These are phyloP conservation scores for Camellia granthamiana DNA, from an alignment of 148 eudicot species.

Conservation along the genomic window DNA sequence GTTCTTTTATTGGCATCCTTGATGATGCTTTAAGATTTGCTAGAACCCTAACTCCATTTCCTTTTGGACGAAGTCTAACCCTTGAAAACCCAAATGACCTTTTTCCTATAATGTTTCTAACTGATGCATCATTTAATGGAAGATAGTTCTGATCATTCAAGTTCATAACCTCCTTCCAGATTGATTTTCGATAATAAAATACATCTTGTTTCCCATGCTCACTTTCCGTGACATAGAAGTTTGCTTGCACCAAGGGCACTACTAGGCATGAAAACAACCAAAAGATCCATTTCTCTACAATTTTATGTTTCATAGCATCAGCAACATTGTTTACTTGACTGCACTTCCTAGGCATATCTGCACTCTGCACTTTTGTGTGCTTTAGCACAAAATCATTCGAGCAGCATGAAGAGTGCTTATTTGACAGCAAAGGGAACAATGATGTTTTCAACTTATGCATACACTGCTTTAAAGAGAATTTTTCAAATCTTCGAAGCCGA, in stretches of 20 bases:
- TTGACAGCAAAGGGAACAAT: slow-evolving; percentile 54
- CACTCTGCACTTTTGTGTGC: slow-evolving; percentile 7
- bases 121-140: slow-evolving; percentile 33
- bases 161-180: slow-evolving; percentile 55
- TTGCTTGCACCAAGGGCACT: slow-evolving; percentile 66
- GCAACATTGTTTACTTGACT: slow-evolving; percentile 10
- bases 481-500: slow-evolving; percentile 62
- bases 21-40: slow-evolving; percentile 76
- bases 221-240: slow-evolving; percentile 88
- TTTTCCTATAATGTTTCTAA: slow-evolving; percentile 35
- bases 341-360: neutral
- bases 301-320: slow-evolving; percentile 31
- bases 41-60: slow-evolving; percentile 58
- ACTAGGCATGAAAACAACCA: slow-evolving; percentile 70
- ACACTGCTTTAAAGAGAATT: slow-evolving; percentile 61
- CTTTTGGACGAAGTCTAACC: slow-evolving; percentile 78
- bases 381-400: slow-evolving; percentile 17
- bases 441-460: slow-evolving; percentile 56
- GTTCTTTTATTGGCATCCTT: slow-evolving; percentile 25
- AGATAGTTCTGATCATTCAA: slow-evolving; percentile 44
- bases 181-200: slow-evolving; percentile 54
- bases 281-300: slow-evolving; percentile 68
- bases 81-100: slow-evolving; percentile 86
- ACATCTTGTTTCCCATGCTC: slow-evolving; percentile 71
- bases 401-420: slow-evolving; percentile 31